These are phyloP conservation scores for Pythium biforme DNA, from an alignment of 352 stramenopile species.

Conservation along the genomic window DNA sequence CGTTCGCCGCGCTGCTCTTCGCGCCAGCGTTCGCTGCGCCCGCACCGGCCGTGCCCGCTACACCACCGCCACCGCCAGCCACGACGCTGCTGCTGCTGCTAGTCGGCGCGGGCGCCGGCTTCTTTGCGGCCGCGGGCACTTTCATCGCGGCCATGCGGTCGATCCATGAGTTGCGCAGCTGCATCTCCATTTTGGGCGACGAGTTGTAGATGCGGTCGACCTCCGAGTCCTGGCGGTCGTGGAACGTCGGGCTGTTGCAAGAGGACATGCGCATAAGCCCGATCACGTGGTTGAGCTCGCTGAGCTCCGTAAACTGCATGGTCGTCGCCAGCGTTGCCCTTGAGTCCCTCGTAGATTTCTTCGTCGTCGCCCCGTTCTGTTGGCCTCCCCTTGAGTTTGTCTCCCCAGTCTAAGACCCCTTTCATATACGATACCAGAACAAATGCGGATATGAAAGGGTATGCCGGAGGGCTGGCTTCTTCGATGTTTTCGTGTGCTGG, in stretches of 20 bases:
- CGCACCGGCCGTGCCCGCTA: background rate
- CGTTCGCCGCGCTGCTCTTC: conserved; percentile 12
- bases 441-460: too few relatives aligned
- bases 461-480: too few relatives aligned
- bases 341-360: background rate
- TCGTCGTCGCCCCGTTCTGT: too few relatives aligned
- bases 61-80: background rate
- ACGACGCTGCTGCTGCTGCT: background rate
- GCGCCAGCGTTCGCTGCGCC: conserved; percentile 4
- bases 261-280: conserved; percentile 75
- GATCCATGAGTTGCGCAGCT: conserved; percentile 87
- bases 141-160: conserved; percentile 85
- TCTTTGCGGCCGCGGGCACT: conserved; percentile 43
- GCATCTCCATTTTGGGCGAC: conserved; percentile 86
- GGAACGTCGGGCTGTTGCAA: conserved; percentile 87
- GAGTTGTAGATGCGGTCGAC: conserved; percentile 90
- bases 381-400: too few relatives aligned
- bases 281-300: conserved; percentile 82
- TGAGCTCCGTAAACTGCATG: conserved; percentile 90
- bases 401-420: background rate
- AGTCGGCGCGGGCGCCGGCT: conserved; percentile 34
- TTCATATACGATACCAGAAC: background rate
- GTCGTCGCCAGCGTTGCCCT: background rate
- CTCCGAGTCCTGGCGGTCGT: conserved; percentile 88
- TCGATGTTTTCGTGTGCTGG: too few relatives aligned